These are phyloP conservation scores for Pulveroboletus frians DNA, from an alignment of 768 basidiomycete genomes.

Conservation along the genomic window DNA sequence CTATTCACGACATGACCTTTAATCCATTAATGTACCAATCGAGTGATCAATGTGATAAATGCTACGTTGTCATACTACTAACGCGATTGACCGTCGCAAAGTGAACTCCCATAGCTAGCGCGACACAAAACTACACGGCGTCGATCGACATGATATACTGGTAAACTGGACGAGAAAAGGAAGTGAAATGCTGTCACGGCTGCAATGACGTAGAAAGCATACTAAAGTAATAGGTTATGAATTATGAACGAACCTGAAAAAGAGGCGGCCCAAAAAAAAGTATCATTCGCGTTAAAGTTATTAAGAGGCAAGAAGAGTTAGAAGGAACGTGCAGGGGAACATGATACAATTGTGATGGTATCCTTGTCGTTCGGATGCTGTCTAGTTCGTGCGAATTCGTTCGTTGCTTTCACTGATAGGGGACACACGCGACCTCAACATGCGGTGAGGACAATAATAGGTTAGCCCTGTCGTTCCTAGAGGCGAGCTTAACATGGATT, in stretches of 20 bases:
- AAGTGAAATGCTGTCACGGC: not conserved
- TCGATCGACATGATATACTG: slow-evolving; percentile 21
- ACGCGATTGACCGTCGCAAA: not conserved
- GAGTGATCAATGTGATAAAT: not conserved
- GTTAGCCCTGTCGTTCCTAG: not conserved
- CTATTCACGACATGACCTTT: not conserved
- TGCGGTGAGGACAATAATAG: not conserved
- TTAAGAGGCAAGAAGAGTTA: slow-evolving; percentile 2
- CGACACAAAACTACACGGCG: slow-evolving; percentile 22
- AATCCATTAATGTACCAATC: not conserved
- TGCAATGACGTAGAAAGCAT: slow-evolving; percentile 7
- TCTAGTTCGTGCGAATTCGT: slow-evolving; percentile 27
- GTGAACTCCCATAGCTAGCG: slow-evolving; percentile 21
- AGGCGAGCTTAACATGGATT: not conserved
- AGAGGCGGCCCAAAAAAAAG: not conserved
- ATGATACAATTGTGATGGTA: slow-evolving; percentile 26
- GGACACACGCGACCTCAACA: slow-evolving; percentile 5
- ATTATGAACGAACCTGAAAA: not conserved
- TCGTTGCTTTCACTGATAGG: slow-evolving; percentile 12
- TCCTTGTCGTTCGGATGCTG: slow-evolving; percentile 22
- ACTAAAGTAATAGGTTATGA: slow-evolving; percentile 12
- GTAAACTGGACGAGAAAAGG: slow-evolving; percentile 5
- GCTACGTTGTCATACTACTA: not conserved
- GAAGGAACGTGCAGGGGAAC: slow-evolving; percentile 14
- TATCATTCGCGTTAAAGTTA: slow-evolving; percentile 1